These are phyloP conservation scores for Ambrosia hybrid DNA, from an alignment of 140 eudicot species.

Conservation along the genomic window DNA sequence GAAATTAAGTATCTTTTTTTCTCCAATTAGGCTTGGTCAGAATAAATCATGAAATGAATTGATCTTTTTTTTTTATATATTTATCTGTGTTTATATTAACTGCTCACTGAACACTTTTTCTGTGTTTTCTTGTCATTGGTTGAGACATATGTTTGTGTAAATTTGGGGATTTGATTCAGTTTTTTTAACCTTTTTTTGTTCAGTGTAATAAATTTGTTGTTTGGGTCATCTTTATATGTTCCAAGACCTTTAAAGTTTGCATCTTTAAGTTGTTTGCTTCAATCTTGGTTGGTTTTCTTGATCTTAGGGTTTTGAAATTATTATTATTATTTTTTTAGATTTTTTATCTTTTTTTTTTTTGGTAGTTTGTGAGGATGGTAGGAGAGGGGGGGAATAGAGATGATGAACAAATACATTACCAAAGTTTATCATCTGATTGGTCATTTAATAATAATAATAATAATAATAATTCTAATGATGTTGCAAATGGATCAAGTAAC, in stretches of 20 bases:
- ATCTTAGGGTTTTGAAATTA: background rate
- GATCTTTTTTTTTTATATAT: conserved; percentile 27
- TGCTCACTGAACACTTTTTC: conserved; percentile 40
- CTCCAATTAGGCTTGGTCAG: conserved; percentile 61
- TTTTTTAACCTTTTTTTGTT: conserved; percentile 29
- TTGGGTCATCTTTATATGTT: conserved; percentile 23
- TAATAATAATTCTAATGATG: conserved; percentile 35
- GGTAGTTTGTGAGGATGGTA: conserved; percentile 43
- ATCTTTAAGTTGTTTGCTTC: background rate
- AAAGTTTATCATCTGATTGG: conserved; percentile 37
- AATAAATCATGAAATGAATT: conserved; percentile 32
- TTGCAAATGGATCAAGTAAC: conserved; percentile 51
- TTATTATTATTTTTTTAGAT: conserved; percentile 32
- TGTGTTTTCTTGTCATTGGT: conserved; percentile 48
- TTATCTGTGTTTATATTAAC: conserved; percentile 37
- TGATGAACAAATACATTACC: conserved; percentile 43
- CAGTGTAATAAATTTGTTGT: conserved; percentile 40
- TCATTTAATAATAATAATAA: too few species aligned
- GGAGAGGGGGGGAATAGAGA: conserved; percentile 49
- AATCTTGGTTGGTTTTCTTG: conserved; percentile 17
- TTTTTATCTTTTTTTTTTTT: too few species aligned
- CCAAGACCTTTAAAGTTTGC: background rate
- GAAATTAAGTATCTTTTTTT: conserved; percentile 53
- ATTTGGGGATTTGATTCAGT: conserved; percentile 28
- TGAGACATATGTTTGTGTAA: conserved; percentile 24